Conservation (phyloP, 495 filamentous ascomycete species). For the Zalerion maritima region DNA sequence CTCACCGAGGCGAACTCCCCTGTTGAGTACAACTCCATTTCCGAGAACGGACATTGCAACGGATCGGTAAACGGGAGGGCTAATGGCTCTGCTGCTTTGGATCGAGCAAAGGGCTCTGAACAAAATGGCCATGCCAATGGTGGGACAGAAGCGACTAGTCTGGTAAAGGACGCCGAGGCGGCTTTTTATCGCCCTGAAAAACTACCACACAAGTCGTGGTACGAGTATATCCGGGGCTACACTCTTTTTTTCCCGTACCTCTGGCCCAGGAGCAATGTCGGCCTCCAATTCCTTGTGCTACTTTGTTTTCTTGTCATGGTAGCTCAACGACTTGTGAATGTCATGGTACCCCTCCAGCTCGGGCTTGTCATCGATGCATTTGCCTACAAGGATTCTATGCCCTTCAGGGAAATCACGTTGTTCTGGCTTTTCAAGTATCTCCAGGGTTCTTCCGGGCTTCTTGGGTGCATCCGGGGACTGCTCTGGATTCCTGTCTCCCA, state of each 20-base stretch:
- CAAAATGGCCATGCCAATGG: slow-evolving; percentile 9
- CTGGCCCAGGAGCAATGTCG: slow-evolving; percentile 67
- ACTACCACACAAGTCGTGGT: slow-evolving; percentile 39
- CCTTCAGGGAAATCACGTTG: slow-evolving; percentile 44
- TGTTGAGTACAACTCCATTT: not conserved
- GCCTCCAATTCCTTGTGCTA: slow-evolving; percentile 60
- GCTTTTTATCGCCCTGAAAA: slow-evolving; percentile 39
- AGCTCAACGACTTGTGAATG: slow-evolving; percentile 63
- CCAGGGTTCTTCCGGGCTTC: slow-evolving; percentile 74
- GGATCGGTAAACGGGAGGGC: not conserved
- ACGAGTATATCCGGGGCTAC: slow-evolving; percentile 83
- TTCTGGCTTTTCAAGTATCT: slow-evolving; percentile 73
- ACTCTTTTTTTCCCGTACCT: slow-evolving; percentile 85
- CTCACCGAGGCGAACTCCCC: too few species aligned
- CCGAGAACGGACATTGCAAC: slow-evolving; percentile 1
- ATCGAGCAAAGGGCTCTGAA: too few species aligned
- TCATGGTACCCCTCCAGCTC: slow-evolving; percentile 64
- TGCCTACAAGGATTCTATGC: slow-evolving; percentile 16
- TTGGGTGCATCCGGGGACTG: slow-evolving; percentile 65
- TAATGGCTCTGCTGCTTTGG: not conserved
- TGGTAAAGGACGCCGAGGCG: slow-evolving; percentile 27
- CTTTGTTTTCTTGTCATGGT: slow-evolving; percentile 66
- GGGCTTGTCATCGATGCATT: slow-evolving; percentile 58
- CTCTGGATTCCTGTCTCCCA: slow-evolving; percentile 94
- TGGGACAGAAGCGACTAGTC: slow-evolving; percentile 13